Base-by-base conservation (phyloP, 257 asterid species). In the Leonotis leonurus region DNA sequence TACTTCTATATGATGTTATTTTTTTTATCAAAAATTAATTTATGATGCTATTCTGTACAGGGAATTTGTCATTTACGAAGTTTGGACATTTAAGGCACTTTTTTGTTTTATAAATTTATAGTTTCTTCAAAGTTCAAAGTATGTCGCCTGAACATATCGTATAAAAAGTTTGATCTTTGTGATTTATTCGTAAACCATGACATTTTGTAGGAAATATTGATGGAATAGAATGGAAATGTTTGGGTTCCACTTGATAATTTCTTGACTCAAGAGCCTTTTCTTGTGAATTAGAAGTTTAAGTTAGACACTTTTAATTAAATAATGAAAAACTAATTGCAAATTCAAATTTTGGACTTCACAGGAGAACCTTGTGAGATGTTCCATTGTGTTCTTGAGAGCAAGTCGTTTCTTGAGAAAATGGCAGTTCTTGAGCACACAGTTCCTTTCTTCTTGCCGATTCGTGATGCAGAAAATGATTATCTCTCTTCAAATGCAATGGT, bases 331-430 rank as follows among this genome's bases (percentile, higher is more conserved):
- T 48, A 50, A 30, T 69, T 43, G 52, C 39, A 25, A 56, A 33
- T 56, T 36, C 17, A 17, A 21, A 22, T 40, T 63, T 60, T 69
- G 56, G 30, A 44, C 56, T 70, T 62, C 71, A 65, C 95, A 93
- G 99, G 99, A 40, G 97, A 89, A 82, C 87, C 88, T 57, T 85
- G 96, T 64, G 99, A 87, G 76, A 60, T 79, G 64, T 93, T 87
- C 79, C 99, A 93, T 77, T 93, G 99, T 72, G 86, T 93, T 73
- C 97, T 93, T 75, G 94, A 89, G 75, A 93, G 96, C 81, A 93
- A 93, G 79, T 93, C 99, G 35, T 93, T 93, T 80, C 97, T 93
- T 75, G 99, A 93, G 83, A 89, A 93, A 83, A 85, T 89, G 99
- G 76, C 77, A 16, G 96, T 93, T 65, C 77, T 84, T 75, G 97